These are phyloP conservation scores for Asterochloris erici DNA, from an alignment of 139 green algal species.

Conservation along the genomic window DNA sequence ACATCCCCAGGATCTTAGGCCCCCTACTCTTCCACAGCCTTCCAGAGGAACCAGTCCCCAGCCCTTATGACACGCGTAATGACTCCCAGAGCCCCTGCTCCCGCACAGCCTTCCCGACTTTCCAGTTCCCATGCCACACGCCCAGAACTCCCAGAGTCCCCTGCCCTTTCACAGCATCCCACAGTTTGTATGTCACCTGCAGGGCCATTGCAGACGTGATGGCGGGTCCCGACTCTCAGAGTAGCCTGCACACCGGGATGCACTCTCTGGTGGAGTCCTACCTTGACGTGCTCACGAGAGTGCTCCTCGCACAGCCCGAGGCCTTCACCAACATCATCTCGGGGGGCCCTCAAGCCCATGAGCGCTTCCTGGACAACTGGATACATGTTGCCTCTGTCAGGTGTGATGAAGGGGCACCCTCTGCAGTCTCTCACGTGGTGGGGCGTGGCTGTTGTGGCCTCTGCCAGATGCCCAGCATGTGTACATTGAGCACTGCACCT, in stretches of 20 bases:
- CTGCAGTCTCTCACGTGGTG: background rate
- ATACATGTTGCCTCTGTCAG: background rate
- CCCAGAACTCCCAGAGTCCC: background rate
- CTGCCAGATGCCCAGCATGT: background rate
- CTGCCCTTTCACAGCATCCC: background rate
- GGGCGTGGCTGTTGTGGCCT: background rate
- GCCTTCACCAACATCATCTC: background rate
- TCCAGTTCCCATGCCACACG: too few species aligned
- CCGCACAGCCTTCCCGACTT: background rate
- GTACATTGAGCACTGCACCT: background rate
- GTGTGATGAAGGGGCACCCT: background rate
- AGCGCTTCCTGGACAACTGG: constrained; percentile 4
- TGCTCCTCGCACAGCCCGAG: background rate
- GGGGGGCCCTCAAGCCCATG: background rate
- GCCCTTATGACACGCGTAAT: too few species aligned
- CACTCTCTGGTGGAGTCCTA: background rate
- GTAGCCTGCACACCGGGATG: background rate
- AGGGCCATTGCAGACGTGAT: background rate
- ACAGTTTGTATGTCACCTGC: background rate
- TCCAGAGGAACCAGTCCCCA: too few species aligned
- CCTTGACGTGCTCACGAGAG: background rate
- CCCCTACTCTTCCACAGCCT: too few species aligned
- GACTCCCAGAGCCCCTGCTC: background rate
- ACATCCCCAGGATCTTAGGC: too few species aligned
- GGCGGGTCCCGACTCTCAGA: background rate